Conservation (phyloP, 495 filamentous ascomycete species). For the Aspergillus egyptiacus region DNA sequence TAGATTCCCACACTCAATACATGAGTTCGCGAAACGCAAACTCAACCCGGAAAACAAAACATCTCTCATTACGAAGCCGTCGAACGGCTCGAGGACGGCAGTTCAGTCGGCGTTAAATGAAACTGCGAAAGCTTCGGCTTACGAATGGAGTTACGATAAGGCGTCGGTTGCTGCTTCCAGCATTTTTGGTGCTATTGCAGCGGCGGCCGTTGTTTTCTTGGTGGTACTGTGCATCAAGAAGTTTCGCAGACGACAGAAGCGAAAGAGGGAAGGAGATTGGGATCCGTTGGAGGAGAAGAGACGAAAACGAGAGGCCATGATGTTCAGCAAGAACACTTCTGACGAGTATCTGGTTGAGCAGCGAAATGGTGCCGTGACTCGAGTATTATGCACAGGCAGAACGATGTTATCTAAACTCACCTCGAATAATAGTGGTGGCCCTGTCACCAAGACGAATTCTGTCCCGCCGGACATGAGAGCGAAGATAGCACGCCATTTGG, state of each 20-base stretch:
- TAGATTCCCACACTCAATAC: neutral
- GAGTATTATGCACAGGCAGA: constrained; percentile 13
- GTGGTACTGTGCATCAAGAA: constrained; percentile 12
- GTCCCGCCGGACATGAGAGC: neutral
- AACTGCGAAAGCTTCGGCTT: constrained; percentile 4
- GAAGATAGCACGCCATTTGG: constrained; percentile 4
- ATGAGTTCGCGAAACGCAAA: constrained; percentile 2
- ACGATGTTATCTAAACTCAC: neutral
- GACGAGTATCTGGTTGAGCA: constrained; percentile 16
- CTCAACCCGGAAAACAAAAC: neutral
- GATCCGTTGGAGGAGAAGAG: neutral
- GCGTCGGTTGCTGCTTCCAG: constrained; percentile 18
- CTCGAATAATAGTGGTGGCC: neutral
- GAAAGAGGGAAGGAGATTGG: neutral
- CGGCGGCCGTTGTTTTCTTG: constrained; percentile 15
- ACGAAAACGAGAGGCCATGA: constrained; percentile 11
- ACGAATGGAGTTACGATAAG: constrained; percentile 18
- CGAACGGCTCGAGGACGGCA: neutral
- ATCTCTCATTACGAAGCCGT: neutral
- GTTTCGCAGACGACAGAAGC: constrained; percentile 7
- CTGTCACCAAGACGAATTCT: neutral
- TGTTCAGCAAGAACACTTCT: constrained; percentile 12
- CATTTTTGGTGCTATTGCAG: constrained; percentile 13
- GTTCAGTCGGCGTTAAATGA: neutral
- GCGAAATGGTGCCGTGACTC: constrained; percentile 10